Evolutionary conservation across 352 stramenopile genomes (phyloP).

Genomic region (Phytophthora megakarya): DNA sequence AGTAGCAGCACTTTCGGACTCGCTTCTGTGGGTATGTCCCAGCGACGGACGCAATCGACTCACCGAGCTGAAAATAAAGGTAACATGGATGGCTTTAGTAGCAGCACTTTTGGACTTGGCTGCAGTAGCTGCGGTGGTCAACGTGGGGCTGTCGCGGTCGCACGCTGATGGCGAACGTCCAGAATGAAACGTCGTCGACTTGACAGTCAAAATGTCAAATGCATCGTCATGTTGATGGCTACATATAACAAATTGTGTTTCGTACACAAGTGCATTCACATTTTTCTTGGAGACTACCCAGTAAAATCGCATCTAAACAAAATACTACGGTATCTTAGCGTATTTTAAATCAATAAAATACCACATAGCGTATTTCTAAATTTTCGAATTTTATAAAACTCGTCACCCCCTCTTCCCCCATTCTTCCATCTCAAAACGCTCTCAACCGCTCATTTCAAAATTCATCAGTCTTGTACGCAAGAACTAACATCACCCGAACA

Average conservation of each 20-base stretch:
- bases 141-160: conserved; percentile 13
- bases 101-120: background rate
- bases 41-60: conserved; percentile 1
- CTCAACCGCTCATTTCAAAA: too few relatives aligned
- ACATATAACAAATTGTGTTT: background rate
- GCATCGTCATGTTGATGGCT: background rate
- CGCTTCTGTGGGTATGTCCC: conserved; percentile 3
- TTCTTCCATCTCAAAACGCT: too few relatives aligned
- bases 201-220: background rate
- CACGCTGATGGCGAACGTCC: background rate
- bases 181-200: background rate
- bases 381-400: too few relatives aligned
- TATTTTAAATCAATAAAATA: too few relatives aligned
- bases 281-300: too few relatives aligned
- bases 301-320: too few relatives aligned
- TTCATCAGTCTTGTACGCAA: too few relatives aligned
- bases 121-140: background rate
- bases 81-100: conserved; percentile 1
- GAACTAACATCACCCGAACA: too few relatives aligned
- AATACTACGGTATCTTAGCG: too few relatives aligned
- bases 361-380: too few relatives aligned
- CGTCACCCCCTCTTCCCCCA: too few relatives aligned
- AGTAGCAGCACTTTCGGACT: background rate
- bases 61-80: conserved; percentile 9
- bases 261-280: background rate